These are phyloP conservation scores for Acmispon strigosus DNA, from an alignment of 306 rosid species.

Conservation along the genomic window DNA sequence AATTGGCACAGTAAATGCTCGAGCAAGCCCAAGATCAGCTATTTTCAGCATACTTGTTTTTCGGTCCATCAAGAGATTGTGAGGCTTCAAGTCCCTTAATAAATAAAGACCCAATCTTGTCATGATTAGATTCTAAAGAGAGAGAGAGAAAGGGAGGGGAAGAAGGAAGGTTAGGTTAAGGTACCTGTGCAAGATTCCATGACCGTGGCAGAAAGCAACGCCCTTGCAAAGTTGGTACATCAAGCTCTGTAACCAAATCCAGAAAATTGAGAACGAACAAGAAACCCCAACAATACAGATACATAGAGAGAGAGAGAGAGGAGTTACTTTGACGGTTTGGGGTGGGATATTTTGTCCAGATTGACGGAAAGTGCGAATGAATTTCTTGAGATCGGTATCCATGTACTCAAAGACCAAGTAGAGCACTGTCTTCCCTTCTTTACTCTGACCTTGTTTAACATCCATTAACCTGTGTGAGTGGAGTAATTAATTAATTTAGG, in stretches of 20 bases:
- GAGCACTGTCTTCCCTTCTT: slow-evolving; percentile 87
- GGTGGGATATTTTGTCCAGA: slow-evolving; percentile 50
- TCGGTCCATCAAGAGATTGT: slow-evolving; percentile 88
- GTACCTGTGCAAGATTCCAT: slow-evolving; percentile 86
- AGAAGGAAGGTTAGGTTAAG: not conserved
- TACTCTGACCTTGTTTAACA: slow-evolving; percentile 87
- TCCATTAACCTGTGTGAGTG: slow-evolving; percentile 51
- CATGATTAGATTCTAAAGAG: not conserved
- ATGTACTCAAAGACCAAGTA: slow-evolving; percentile 89
- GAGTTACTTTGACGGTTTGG: slow-evolving; percentile 41
- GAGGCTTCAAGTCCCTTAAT: slow-evolving; percentile 85
- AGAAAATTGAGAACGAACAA: too few species aligned
- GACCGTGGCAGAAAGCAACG: slow-evolving; percentile 96
- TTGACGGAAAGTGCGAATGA: slow-evolving; percentile 60
- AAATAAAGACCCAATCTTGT: not conserved
- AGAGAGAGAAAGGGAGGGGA: too few species aligned
- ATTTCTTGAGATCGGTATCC: slow-evolving; percentile 90
- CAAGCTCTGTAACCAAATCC: slow-evolving; percentile 41
- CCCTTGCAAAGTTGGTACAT: slow-evolving; percentile 98
- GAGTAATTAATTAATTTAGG: too few species aligned
- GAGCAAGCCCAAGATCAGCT: slow-evolving; percentile 93
- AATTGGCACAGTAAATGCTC: slow-evolving; percentile 85
- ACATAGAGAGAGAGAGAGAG: not conserved
- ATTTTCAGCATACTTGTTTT: slow-evolving; percentile 80
- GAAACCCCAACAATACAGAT: too few species aligned